These are phyloP conservation scores for Elsinoe australis DNA, from an alignment of 2,329 filamentous ascomycete species.

Conservation along the genomic window DNA sequence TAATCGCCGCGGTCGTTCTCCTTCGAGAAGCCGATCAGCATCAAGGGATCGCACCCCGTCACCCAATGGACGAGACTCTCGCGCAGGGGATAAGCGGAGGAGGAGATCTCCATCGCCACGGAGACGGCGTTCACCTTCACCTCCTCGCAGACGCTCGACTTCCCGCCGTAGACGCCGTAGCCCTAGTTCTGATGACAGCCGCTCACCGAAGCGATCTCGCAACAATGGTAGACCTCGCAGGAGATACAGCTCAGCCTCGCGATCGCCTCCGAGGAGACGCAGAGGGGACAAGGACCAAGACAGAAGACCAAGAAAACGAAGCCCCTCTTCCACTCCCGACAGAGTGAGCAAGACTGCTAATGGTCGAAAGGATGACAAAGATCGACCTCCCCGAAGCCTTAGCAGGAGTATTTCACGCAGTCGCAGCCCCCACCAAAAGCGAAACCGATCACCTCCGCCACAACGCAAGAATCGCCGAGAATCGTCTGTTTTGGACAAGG, in stretches of 20 bases:
- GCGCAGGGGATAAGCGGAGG: constrained; percentile 12
- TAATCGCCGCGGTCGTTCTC: constrained; percentile 2
- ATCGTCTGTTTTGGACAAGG: constrained; percentile 66
- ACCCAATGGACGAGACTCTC: background rate
- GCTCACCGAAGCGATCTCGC: constrained; percentile 17
- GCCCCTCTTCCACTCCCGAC: constrained; percentile 20
- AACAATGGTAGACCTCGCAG: background rate
- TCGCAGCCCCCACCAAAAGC: constrained; percentile 17
- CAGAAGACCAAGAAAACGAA: constrained; percentile 20
- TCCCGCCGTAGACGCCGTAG: constrained; percentile 28
- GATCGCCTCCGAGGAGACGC: constrained; percentile 26
- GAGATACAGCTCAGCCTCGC: constrained; percentile 22
- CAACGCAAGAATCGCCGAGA: constrained; percentile 26
- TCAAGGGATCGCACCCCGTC: constrained; percentile 14
- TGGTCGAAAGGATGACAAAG: constrained; percentile 17
- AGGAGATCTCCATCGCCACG: constrained; percentile 28
- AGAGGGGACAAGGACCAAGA: constrained; percentile 5
- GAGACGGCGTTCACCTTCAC: constrained; percentile 22
- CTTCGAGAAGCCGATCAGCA: background rate
- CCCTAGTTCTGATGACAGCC: constrained; percentile 23
- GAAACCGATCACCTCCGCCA: constrained; percentile 26
- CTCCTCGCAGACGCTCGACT: constrained; percentile 30
- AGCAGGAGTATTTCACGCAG: constrained; percentile 7
- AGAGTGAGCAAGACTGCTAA: constrained; percentile 19
- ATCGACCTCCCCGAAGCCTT: constrained; percentile 19